Percentiles rank a stretch among this genome's conserved stretches.
phyloP scores from a whole-genome alignment of 1,139 yeast species.

The Geotrichum klebahnii region DNA sequence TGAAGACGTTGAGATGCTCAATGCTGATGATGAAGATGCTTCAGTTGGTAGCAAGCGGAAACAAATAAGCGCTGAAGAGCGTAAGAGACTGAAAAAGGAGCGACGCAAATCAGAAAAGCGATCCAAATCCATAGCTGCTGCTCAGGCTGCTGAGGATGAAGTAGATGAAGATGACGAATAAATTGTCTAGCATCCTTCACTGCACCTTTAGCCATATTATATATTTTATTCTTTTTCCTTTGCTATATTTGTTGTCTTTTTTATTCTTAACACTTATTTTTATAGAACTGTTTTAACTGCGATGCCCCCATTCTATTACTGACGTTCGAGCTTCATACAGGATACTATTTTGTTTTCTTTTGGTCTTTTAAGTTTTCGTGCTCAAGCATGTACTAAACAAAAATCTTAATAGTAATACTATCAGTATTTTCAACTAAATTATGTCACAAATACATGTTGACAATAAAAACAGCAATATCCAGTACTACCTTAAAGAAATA shows the following conservation, averaged over 20 bases:
- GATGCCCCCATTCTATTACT: not conserved
- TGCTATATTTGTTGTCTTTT: not conserved
- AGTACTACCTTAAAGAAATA: too few relatives aligned
- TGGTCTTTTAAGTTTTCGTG: too few relatives aligned
- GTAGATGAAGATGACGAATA: conserved; percentile 10
- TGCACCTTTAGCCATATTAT: too few relatives aligned
- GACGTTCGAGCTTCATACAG: not conserved
- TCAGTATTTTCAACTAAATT: too few relatives aligned
- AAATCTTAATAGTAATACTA: too few relatives aligned
- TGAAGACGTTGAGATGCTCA: conserved; percentile 15
- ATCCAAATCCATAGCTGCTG: conserved; percentile 22
- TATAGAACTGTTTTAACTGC: not conserved
- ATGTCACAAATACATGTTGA: too few relatives aligned
- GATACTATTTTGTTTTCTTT: not conserved
- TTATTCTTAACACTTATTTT: not conserved
- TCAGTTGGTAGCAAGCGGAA: conserved; percentile 17
- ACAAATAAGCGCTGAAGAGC: conserved; percentile 34
- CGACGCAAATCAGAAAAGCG: conserved; percentile 38
- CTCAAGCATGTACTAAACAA: too few relatives aligned
- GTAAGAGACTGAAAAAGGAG: conserved; percentile 43
- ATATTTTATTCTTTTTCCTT: not conserved
- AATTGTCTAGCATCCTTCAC: too few relatives aligned
- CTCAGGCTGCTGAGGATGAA: conserved; percentile 4
- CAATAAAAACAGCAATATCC: too few relatives aligned
- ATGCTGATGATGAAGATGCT: conserved; percentile 11